Base-by-base conservation (phyloP, 2,329 filamentous ascomycete species). In the Colletotrichum australisinense region DNA sequence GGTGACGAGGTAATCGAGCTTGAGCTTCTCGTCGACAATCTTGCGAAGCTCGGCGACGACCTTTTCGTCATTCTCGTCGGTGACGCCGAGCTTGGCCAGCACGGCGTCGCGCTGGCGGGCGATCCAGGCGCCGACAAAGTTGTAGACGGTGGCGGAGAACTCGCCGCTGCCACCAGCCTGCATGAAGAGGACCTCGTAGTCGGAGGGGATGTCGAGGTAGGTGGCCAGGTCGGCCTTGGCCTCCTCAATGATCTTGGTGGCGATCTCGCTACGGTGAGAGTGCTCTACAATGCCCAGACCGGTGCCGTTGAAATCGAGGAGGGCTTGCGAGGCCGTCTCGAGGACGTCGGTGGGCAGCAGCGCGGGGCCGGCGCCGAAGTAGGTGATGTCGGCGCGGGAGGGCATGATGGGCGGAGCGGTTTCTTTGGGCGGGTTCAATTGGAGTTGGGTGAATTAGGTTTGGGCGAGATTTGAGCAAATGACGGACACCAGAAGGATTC, bases 331-430 rank as follows among this genome's bases (percentile, higher is more conserved):
- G 63, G 94, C 95, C 57, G 87, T 88, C 82, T 97, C 91, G 63
- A 98, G 90, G 26, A 98, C 94, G 4, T 90, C 84, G 14, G 94
- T 97, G 28, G 95, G 95, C 22, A 98, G 88, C 38, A 91, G 87
- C n/a, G 96, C 95, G 62, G 96, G 96, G 75, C 96, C 96, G 66
- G 96, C 95, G 74, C 95, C 95, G 78, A 97, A 98, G 84, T 97
- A 97, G 76, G 92, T 89, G 81, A 97, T 90, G 76, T 96, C 92
- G 78, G 91, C 87, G 83, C 94, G 88, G 76, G 90, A 86, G 78
- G 93, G 92, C 94, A 96, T 94, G 53, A 22, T 63, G 67, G 58
- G 64, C 62, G 57, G 46, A 49, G n/a, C 42, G 49, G 59, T 46
- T 30, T 24, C 11, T 49, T 19, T 9, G 62, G 14, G 19, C 8